Conservation (phyloP, 805 yeast species). For the Candida manassasensis region DNA sequence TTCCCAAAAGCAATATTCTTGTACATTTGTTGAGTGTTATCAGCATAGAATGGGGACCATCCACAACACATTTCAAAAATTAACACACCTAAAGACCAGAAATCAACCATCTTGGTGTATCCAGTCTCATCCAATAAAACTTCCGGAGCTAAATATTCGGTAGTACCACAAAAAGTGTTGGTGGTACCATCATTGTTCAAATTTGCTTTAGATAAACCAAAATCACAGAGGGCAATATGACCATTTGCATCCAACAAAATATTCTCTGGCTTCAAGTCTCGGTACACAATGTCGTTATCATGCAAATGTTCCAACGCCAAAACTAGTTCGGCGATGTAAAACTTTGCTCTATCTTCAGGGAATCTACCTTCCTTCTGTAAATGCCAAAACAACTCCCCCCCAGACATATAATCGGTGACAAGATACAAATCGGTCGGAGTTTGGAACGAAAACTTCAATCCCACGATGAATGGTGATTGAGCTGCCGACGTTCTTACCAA, state of each 20-base stretch:
- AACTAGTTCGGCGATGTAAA: slow-evolving; percentile 93
- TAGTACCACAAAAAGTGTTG: slow-evolving; percentile 96
- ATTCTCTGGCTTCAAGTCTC: slow-evolving; percentile 97
- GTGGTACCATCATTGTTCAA: slow-evolving; percentile 82
- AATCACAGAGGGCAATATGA: slow-evolving; percentile 94
- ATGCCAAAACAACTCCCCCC: slow-evolving; percentile 97
- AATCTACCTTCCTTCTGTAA: slow-evolving; percentile 95
- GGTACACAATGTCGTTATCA: slow-evolving; percentile 91
- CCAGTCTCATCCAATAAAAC: slow-evolving; percentile 93
- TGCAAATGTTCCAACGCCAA: slow-evolving; percentile 92
- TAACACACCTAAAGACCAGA: slow-evolving; percentile 96
- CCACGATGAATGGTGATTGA: slow-evolving; percentile 89
- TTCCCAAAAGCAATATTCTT: slow-evolving; percentile 98
- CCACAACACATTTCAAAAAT: slow-evolving; percentile 99
- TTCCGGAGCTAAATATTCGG: slow-evolving; percentile 97
- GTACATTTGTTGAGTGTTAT: slow-evolving; percentile 97
- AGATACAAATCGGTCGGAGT: slow-evolving; percentile 88
- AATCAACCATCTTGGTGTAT: slow-evolving; percentile 97
- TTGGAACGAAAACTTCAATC: slow-evolving; percentile 92
- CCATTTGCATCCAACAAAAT: slow-evolving; percentile 94
- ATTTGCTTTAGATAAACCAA: slow-evolving; percentile 94
- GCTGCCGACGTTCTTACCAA: slow-evolving; percentile 88
- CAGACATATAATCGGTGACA: slow-evolving; percentile 96
- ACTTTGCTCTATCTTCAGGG: slow-evolving; percentile 89
- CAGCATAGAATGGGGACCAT: slow-evolving; percentile 98